Evolutionary conservation across 2,329 filamentous ascomycete species (phyloP), one percentile per base, ranked within the genome.

Genomic region (Ascochyta rabiei): DNA sequence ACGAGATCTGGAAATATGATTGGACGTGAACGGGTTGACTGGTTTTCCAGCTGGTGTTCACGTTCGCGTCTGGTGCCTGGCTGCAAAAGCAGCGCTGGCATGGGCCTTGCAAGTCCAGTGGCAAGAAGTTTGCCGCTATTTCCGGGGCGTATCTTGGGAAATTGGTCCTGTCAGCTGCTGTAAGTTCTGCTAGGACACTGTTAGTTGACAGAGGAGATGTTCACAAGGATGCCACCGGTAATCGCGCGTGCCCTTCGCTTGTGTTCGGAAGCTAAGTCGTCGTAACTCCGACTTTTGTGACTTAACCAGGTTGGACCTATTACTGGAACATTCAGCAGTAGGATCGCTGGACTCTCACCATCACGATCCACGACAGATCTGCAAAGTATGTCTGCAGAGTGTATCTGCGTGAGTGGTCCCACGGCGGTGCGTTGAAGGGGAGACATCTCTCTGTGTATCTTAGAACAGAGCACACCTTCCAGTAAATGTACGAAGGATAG

Each of bases 71-170:
- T 13, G 7, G n/a, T 49, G 47, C 30, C 43, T 53, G 43, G 24
- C 23, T 52, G 23, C 37, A 9, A 24, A 12, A 42, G 38, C 38
- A 23, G 47, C 24, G 24, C 12, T 37, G 47, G 47, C 39, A 31
- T 31, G 30, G 37, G 13, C 12, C 30, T 30, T 28, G 19, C 31
- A 23, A 21, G 31, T 4, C 31, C 47, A 33, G 38, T 53, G 50
- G 50, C 43, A 15, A 47, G n/a, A 12, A 38, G 16, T 28, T n/a
- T 26, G 43, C 50, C 50, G 43, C 38, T 21, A 31, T 18, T 37
- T 31, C 37, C 43, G 38, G n/a, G 28, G 19, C 16, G n/a, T 39
- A 8, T 26, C 24, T 33, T 38, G 24, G 8, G 19, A 2, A 10
- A 15, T 37, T 16, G n/a, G 23, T 23, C 31, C 24, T 30, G 31